Conservation (phyloP, 345 rosid species). For the Euphorbia peplus region DNA sequence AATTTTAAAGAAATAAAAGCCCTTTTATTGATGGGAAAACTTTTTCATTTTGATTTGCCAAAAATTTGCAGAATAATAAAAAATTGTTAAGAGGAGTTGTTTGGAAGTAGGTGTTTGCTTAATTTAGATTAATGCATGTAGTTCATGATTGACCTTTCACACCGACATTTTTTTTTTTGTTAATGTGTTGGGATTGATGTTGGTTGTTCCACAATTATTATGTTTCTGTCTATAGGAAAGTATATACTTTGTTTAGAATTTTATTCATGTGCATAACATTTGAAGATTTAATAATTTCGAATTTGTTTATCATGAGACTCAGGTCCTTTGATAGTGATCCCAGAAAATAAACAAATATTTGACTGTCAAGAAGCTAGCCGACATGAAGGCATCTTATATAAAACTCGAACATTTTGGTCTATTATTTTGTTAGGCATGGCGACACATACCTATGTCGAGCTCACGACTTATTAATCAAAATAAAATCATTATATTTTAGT, state of each 20-base stretch:
- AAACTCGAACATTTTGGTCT: too few species aligned
- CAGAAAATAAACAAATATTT: constrained; percentile 5
- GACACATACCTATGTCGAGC: too few species aligned
- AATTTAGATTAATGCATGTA: background rate
- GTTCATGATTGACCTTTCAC: background rate
- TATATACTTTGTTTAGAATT: too few species aligned
- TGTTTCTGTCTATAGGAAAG: too few species aligned
- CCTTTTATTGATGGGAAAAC: too few species aligned
- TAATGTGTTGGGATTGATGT: background rate
- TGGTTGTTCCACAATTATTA: background rate
- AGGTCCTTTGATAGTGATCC: background rate
- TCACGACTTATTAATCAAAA: too few species aligned
- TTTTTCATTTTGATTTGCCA: too few species aligned
- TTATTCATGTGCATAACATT: constrained; percentile 5
- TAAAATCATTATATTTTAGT: too few species aligned
- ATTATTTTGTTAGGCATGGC: too few species aligned
- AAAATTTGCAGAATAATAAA: too few species aligned
- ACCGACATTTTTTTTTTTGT: background rate
- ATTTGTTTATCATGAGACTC: background rate
- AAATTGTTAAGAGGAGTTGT: background rate
- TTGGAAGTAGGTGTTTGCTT: background rate
- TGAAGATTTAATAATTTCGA: background rate
- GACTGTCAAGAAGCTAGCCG: constrained; percentile 19
- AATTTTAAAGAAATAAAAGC: too few species aligned
- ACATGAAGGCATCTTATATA: constrained; percentile 17